A percentile compares a stretch with the other conserved stretches of the same genome.
Evolutionary conservation across 2,329 filamentous ascomycete species (phyloP).

Genomic region (Cytospora mali): DNA sequence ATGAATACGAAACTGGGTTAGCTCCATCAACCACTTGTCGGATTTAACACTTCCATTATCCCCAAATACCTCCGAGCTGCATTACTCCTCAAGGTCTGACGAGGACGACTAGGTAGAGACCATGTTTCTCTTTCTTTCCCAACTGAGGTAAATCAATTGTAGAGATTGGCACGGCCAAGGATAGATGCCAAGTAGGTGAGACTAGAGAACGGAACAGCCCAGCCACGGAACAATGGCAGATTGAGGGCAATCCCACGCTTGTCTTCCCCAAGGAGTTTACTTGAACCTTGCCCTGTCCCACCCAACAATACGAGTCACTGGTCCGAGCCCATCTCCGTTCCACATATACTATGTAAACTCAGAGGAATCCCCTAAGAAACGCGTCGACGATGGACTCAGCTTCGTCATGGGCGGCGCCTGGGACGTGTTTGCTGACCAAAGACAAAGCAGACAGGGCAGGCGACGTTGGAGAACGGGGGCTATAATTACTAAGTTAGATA

Average conservation of each 20-base stretch:
- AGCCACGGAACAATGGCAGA: no score
- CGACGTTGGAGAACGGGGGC: not conserved
- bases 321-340: no score
- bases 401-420: not conserved
- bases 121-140: no score
- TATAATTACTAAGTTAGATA: no score
- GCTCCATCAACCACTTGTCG: not conserved
- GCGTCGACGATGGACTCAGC: not conserved
- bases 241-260: no score
- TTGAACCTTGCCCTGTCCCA: no score
- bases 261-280: no score
- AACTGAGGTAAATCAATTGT: no score
- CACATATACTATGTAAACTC: not conserved
- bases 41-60: not conserved
- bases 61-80: not conserved
- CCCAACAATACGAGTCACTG: no score
- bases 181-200: no score
- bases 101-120: no score
- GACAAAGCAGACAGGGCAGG: not conserved
- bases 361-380: not conserved
- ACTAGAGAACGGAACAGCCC: no score
- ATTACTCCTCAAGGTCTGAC: not conserved
- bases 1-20: slow-evolving; percentile 15
- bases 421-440: not conserved
- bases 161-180: not conserved